Percentiles rank a stretch among this genome's conserved stretches.
phyloP scores from a whole-genome alignment of 768 basidiomycete species.

The Leucocoprinus birnbaumii region DNA sequence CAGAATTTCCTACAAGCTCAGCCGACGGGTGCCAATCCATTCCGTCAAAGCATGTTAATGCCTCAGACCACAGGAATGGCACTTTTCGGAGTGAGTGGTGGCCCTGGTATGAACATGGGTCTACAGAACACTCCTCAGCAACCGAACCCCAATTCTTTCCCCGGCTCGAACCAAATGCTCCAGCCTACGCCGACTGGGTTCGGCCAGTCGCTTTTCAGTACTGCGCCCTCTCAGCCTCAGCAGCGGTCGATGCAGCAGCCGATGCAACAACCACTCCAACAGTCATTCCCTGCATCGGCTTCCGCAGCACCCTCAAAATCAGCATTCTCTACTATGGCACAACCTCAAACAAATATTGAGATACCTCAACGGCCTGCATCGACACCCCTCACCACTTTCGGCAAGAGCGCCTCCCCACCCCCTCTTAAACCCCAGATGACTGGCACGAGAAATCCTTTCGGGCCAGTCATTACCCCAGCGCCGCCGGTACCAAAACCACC shows the following conservation, averaged over 20 bases:
- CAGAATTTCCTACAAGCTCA: conserved; percentile 53
- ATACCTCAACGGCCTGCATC: conserved; percentile 65
- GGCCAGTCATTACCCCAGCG: conserved; percentile 60
- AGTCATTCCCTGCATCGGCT: conserved; percentile 2
- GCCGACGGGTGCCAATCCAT: conserved; percentile 73
- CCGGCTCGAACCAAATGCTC: not conserved
- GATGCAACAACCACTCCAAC: conserved; percentile 2
- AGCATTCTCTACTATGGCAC: conserved; percentile 17
- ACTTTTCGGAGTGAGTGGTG: conserved; percentile 28
- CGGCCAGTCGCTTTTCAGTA: conserved; percentile 7
- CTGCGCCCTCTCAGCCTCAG: not conserved
- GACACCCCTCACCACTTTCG: conserved; percentile 56
- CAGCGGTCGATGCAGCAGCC: conserved; percentile 4
- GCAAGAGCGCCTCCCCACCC: conserved; percentile 33
- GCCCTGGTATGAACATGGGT: conserved; percentile 15
- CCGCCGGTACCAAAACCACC: conserved; percentile 73
- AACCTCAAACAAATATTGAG: conserved; percentile 18
- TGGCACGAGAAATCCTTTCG: conserved; percentile 95
- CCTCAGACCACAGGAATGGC: conserved; percentile 63
- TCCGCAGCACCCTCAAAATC: conserved; percentile 20
- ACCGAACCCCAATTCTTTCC: conserved; percentile 16
- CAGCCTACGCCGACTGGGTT: not conserved
- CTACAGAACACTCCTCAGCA: conserved; percentile 13
- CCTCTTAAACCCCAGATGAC: conserved; percentile 83
- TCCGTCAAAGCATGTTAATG: conserved; percentile 75